phyloP scores from a whole-genome alignment of 1,139 yeast genomes.

The Yamadazyma triangularis region DNA sequence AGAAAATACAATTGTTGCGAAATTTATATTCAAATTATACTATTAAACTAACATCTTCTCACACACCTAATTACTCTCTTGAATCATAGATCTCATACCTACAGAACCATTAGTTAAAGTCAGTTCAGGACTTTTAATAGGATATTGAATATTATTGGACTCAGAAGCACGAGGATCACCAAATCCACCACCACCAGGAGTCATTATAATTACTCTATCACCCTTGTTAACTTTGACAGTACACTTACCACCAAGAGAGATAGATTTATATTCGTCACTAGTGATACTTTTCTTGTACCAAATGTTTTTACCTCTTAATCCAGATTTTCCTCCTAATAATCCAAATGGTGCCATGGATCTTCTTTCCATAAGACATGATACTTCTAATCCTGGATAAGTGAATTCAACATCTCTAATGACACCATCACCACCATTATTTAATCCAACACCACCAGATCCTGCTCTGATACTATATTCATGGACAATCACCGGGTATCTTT shows the following conservation, averaged over 20 bases:
- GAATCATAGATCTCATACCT: conserved; percentile 27
- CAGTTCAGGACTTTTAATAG: conserved; percentile 16
- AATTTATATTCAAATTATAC: too few relatives aligned
- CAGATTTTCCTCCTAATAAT: conserved; percentile 38
- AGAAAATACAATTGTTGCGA: too few relatives aligned
- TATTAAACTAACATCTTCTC: too few relatives aligned
- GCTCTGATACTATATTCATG: conserved; percentile 36
- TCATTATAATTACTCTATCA: conserved; percentile 37
- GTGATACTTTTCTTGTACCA: conserved; percentile 28
- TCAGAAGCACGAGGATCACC: conserved; percentile 17
- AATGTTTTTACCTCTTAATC: conserved; percentile 34
- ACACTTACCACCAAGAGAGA: conserved; percentile 40
- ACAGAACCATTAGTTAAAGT: conserved; percentile 34
- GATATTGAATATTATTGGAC: conserved; percentile 16
- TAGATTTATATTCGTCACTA: conserved; percentile 19
- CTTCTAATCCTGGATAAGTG: conserved; percentile 33
- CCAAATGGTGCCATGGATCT: conserved; percentile 45
- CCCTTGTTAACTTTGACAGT: conserved; percentile 36
- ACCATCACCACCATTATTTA: conserved; percentile 43
- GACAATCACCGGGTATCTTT: conserved; percentile 43
- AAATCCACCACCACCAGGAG: conserved; percentile 52
- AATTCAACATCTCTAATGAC: conserved; percentile 45
- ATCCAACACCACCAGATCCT: conserved; percentile 41
- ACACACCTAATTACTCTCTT: conserved; percentile 28
- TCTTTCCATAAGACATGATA: conserved; percentile 44